These are phyloP conservation scores for Globisporangium viniferum DNA, from an alignment of 352 stramenopile species.

Conservation along the genomic window DNA sequence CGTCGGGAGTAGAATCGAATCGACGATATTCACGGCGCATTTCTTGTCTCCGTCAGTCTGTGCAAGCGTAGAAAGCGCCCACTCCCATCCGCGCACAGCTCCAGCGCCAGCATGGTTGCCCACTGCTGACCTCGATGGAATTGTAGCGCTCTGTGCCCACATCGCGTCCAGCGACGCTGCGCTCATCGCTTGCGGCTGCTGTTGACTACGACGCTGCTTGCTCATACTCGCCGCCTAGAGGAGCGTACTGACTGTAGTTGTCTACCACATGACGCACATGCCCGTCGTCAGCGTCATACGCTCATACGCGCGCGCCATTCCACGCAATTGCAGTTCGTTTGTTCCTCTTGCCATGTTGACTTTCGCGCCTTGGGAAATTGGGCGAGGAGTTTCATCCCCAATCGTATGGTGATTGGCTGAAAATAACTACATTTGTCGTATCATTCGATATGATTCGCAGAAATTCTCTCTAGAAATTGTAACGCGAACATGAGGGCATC, in stretches of 20 bases:
- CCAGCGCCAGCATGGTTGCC: neutral
- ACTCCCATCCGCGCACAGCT: slow-evolving; percentile 30
- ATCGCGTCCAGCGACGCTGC: slow-evolving; percentile 2
- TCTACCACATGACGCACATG: neutral
- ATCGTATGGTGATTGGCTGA: neutral
- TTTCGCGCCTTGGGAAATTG: neutral
- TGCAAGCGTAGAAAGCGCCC: slow-evolving; percentile 31
- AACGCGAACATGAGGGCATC: neutral
- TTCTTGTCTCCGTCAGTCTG: slow-evolving; percentile 18
- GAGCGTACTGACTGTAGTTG: neutral
- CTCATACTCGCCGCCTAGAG: slow-evolving; percentile 5
- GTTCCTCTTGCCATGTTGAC: neutral
- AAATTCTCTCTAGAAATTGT: too few relatives aligned
- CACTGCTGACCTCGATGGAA: neutral
- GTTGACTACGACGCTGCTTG: slow-evolving; percentile 8
- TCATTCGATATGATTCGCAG: too few relatives aligned
- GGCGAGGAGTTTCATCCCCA: too few relatives aligned
- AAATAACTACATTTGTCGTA: neutral
- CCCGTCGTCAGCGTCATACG: neutral
- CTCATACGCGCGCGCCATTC: neutral
- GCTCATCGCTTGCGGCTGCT: neutral
- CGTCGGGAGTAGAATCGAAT: slow-evolving; percentile 35
- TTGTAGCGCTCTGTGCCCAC: slow-evolving; percentile 2
- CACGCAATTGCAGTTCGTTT: neutral
- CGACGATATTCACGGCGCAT: slow-evolving; percentile 33